These are phyloP conservation scores for Geotrichum ghanense DNA, from an alignment of 805 yeast genomes.

Conservation along the genomic window DNA sequence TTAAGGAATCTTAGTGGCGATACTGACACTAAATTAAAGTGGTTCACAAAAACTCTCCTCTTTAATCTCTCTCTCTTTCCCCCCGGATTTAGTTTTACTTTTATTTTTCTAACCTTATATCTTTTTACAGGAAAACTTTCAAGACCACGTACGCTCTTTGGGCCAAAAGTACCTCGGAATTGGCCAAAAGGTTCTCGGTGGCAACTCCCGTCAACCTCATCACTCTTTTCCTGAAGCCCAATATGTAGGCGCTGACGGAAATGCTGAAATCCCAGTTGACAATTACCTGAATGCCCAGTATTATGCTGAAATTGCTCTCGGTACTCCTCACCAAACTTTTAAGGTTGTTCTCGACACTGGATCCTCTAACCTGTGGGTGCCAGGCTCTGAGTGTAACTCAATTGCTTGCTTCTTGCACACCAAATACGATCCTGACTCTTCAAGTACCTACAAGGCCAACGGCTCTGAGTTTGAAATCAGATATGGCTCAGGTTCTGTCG, in stretches of 20 bases:
- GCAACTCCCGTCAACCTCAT: constrained; percentile 20
- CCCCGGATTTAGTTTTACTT: neutral
- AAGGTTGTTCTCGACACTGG: constrained; percentile 96
- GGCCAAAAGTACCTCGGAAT: constrained; percentile 49
- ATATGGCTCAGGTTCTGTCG: constrained; percentile 88
- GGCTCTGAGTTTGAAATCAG: constrained; percentile 78
- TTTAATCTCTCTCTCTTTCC: neutral
- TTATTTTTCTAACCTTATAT: neutral
- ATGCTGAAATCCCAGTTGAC: constrained; percentile 74
- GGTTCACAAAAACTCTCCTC: too few relatives aligned
- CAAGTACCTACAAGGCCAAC: constrained; percentile 77
- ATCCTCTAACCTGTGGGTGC: constrained; percentile 95
- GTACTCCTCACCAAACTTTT: constrained; percentile 88
- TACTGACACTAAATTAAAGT: too few relatives aligned
- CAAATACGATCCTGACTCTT: constrained; percentile 75
- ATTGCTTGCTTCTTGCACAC: constrained; percentile 91
- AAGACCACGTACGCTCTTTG: constrained; percentile 40
- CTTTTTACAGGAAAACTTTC: constrained; percentile 14
- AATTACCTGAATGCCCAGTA: constrained; percentile 95
- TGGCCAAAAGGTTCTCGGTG: constrained; percentile 27
- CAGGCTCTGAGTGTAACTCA: constrained; percentile 77
- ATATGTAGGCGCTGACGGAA: constrained; percentile 26
- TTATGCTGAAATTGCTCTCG: constrained; percentile 80
- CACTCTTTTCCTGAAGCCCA: constrained; percentile 13
- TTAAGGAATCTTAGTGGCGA: neutral